Conservation (phyloP, 495 filamentous ascomycete genomes). For the Apiosordaria backusii region DNA sequence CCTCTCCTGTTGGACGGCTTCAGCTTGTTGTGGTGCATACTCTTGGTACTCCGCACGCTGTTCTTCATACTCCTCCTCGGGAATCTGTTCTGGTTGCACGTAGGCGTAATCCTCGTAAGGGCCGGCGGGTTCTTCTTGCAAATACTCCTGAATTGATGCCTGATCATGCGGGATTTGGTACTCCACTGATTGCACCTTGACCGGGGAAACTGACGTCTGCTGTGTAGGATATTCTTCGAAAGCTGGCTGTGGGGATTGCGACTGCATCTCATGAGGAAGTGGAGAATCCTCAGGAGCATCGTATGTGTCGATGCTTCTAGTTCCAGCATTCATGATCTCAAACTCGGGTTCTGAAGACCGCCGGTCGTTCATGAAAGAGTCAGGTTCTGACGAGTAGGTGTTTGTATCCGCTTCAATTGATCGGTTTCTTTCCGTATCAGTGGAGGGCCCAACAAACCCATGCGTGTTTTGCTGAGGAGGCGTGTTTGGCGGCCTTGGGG, state of each 20-base stretch:
- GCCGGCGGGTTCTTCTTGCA: not conserved
- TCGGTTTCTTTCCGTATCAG: not conserved
- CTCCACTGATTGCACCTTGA: not conserved
- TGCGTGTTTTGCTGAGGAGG: not conserved
- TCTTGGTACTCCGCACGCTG: not conserved
- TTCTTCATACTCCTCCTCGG: not conserved
- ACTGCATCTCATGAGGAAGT: not conserved
- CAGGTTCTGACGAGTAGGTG: not conserved
- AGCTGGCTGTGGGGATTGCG: not conserved
- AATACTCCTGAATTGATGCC: not conserved
- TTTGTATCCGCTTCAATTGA: not conserved
- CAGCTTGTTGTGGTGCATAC: not conserved
- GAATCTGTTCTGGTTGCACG: not conserved
- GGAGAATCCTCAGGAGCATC: not conserved
- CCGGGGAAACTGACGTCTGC: not conserved
- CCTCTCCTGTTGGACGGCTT: not conserved
- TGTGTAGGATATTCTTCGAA: not conserved
- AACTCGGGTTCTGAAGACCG: not conserved
- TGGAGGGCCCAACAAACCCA: not conserved
- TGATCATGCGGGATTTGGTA: not conserved
- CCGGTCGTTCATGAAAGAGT: not conserved
- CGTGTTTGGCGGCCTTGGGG: not conserved
- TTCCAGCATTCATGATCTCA: not conserved
- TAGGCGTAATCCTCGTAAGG: not conserved
- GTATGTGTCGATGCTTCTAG: not conserved